Conservation (phyloP, 2,329 filamentous ascomycete genomes). For the Nemania sp. region DNA sequence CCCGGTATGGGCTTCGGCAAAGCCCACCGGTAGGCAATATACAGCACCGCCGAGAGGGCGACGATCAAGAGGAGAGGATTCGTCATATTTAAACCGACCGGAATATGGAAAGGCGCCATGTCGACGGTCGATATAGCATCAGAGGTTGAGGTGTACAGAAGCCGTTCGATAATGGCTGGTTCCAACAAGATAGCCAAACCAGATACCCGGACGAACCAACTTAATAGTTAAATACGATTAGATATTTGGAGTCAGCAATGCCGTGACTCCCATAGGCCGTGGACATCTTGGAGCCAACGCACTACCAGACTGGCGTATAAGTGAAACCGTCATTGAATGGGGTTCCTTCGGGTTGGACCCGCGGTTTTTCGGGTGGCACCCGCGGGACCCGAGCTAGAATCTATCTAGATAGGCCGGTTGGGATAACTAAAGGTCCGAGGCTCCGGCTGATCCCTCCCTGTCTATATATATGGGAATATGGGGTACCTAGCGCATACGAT, state of each 20-base stretch:
- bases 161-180: background rate
- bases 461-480: background rate
- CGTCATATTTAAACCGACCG: background rate
- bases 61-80: slow-evolving; percentile 15
- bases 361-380: background rate
- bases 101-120: slow-evolving; percentile 17
- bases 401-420: background rate
- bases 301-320: no score
- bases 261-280: background rate
- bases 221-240: slow-evolving; percentile 3
- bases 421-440: background rate
- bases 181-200: background rate
- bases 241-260: background rate
- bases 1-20: slow-evolving; percentile 49
- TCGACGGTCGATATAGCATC: background rate
- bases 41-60: slow-evolving; percentile 16
- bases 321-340: background rate
- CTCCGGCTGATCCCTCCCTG: background rate
- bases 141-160: background rate
- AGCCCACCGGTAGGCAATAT: slow-evolving; percentile 38
- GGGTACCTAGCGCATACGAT: background rate
- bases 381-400: background rate
- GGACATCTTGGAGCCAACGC: background rate
- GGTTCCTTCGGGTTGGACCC: background rate
- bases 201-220: background rate